phyloP scores from a whole-genome alignment of 345 rosid species.

The Erysimum cheiranthoides region DNA sequence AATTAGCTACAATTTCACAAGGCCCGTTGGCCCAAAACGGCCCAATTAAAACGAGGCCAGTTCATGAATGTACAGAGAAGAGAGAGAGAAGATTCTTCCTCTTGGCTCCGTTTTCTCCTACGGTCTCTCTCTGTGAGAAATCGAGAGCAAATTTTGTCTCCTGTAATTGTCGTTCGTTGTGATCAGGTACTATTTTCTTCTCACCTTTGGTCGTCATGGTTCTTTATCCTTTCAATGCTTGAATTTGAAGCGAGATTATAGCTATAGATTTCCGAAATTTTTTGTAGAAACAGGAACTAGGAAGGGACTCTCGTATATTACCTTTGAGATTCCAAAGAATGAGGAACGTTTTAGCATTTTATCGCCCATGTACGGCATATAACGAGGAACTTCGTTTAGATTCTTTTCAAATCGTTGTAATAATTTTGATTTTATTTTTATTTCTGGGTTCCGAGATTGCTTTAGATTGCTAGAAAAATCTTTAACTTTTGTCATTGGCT shows the following conservation, averaged over 20 bases:
- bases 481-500: background rate
- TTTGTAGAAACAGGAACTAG: background rate
- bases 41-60: constrained; percentile 16
- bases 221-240: background rate
- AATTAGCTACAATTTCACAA: background rate
- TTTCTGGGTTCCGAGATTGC: background rate
- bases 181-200: background rate
- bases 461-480: background rate
- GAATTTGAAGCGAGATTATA: background rate
- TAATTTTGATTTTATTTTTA: background rate
- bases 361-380: background rate
- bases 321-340: background rate
- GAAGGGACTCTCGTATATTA: background rate
- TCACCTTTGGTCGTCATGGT: background rate
- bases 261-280: background rate
- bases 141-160: background rate
- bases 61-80: too few relatives aligned
- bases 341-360: background rate
- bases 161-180: background rate
- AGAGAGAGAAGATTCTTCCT: too few relatives aligned
- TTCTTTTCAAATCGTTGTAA: background rate
- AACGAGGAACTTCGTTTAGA: background rate
- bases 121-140: constrained; percentile 3
- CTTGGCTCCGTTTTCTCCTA: background rate
- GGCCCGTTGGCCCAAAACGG: background rate